Evolutionary conservation across 1,139 yeast species (phyloP).

Genomic region (Casaregolazyma lundiana): DNA sequence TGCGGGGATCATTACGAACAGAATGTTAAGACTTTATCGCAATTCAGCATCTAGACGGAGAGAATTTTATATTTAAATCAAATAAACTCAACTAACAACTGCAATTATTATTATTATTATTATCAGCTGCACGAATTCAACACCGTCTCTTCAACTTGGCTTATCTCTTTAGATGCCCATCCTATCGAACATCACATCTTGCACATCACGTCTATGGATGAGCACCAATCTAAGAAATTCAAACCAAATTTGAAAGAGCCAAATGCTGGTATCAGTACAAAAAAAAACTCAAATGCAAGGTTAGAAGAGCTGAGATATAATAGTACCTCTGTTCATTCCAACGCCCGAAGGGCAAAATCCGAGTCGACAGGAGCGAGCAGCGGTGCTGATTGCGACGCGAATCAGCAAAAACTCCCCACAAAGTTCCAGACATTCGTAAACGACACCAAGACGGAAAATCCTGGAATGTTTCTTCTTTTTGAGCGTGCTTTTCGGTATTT

Average conservation of each 20-base stretch:
- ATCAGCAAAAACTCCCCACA: not conserved
- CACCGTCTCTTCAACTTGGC: too few species aligned
- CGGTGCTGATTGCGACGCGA: not conserved
- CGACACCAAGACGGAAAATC: conserved; percentile 53
- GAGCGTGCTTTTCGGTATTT: conserved; percentile 92
- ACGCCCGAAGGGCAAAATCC: not conserved
- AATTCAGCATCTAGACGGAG: too few species aligned
- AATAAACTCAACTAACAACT: too few species aligned
- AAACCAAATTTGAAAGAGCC: not conserved
- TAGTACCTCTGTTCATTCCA: not conserved
- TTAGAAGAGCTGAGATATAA: conserved; percentile 3
- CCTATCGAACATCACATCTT: not conserved
- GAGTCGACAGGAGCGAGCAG: not conserved
- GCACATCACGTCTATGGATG: conserved; percentile 1
- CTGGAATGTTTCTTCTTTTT: conserved; percentile 67
- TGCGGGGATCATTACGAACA: too few species aligned
- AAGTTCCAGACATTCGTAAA: conserved; percentile 7
- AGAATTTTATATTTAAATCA: too few species aligned
- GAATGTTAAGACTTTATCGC: too few species aligned
- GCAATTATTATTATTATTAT: too few species aligned
- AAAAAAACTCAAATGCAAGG: conserved; percentile 1
- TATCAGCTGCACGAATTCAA: not conserved
- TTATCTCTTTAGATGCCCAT: too few species aligned
- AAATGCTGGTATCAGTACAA: not conserved
- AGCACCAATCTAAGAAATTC: conserved; percentile 3